Base-by-base conservation (phyloP, 148 eudicot genomes). In the Camellia japonica region DNA sequence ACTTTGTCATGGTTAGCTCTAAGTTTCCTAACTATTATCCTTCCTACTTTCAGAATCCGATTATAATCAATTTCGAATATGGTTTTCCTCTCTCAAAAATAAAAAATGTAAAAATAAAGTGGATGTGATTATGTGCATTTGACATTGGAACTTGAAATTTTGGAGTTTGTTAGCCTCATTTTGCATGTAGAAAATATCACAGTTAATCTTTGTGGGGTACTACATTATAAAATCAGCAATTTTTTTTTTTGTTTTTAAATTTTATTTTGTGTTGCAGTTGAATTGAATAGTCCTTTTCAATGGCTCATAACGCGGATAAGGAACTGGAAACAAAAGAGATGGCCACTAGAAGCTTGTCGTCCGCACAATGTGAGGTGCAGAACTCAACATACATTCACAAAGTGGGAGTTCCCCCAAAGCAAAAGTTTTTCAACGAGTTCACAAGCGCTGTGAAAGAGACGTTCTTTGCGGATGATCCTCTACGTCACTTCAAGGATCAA, bases 381-480 rank as follows among this genome's bases (percentile, higher is more conserved):
- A 56, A 72, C 61, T 41, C 30, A 30, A 85, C 85, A 1, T 83
- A 81, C 60, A 60, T 88, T 70, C 89, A 90, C 82, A 88, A 89
- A 77, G 93, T 93, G 54, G 91, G 90, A 65, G 82, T 78, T 18
- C 97, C 91, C 3, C 86, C 90, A 0, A 91, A 88, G 80, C 90
- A 90, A 58, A 87, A 85, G 30, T 82, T 87, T 80, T 76, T 84
- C 72, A 84, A 83, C 63, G 97, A 93, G 77, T 82, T 93, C 78
- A 85, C 72, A 23, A 4, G 38, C 60, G 76, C 82, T 7, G 62
- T 91, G 46, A 90, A 85, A 59, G 97, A 93, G 74, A 86, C 89
- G 0, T 87, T 93, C 80, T 91, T 90, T 44, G 65, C 90, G 0
- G 97, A 91, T 80, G 97, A 91, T 63, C 97, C 97, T 68, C 68